Evolutionary conservation across 2,329 filamentous ascomycete species (phyloP).

Genomic region (Fusarium newnesense): DNA sequence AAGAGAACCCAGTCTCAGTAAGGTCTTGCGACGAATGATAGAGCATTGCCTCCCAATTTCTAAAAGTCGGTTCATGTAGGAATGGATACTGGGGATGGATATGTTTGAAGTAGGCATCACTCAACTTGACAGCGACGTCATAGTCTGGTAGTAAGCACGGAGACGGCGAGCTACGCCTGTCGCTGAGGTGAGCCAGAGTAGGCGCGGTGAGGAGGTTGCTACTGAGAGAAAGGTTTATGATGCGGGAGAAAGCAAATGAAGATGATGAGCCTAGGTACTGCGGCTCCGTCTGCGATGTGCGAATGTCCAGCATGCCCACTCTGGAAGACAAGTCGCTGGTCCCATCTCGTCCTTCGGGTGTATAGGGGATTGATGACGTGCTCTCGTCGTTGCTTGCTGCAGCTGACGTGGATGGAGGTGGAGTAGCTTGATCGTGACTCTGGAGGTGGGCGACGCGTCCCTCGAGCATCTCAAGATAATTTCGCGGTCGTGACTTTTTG

Average conservation of each 20-base stretch:
- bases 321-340: not conserved
- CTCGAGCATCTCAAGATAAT: not conserved
- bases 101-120: not conserved
- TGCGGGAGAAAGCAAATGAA: not conserved
- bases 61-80: not conserved
- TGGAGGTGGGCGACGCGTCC: not conserved
- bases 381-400: not conserved
- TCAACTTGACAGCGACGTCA: not conserved
- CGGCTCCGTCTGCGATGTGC: not conserved
- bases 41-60: not conserved
- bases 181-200: not conserved
- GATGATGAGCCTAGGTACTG: not conserved
- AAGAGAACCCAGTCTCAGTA: not conserved
- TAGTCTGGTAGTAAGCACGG: not conserved
- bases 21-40: not conserved
- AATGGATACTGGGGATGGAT: not conserved
- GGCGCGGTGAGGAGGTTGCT: not conserved
- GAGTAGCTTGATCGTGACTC: not conserved
- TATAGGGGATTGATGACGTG: not conserved
- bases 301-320: not conserved
- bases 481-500: not conserved
- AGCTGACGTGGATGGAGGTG: not conserved
- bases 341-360: not conserved
- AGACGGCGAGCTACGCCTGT: not conserved
- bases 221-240: not conserved